Conservation (phyloP, 345 rosid species). For the Moricandia moricandioides region DNA sequence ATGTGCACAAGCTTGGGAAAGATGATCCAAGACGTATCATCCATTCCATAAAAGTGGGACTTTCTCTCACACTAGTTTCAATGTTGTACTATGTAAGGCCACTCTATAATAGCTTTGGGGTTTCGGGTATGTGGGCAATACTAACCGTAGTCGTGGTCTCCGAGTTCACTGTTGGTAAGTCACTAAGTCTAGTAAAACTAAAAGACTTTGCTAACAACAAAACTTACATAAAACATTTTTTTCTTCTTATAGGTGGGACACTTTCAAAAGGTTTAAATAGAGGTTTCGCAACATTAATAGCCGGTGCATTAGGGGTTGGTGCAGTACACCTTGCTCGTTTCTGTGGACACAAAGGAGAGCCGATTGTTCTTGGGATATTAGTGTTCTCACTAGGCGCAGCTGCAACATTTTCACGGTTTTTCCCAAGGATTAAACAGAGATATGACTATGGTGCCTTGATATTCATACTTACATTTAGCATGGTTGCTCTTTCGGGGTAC, state of each 20-base stretch:
- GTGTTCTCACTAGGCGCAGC: slow-evolving; percentile 65
- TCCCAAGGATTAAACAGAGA: slow-evolving; percentile 70
- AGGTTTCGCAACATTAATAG: slow-evolving; percentile 62
- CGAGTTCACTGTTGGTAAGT: slow-evolving; percentile 83
- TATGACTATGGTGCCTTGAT: slow-evolving; percentile 83
- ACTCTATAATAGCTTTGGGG: slow-evolving; percentile 63
- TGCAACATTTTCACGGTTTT: slow-evolving; percentile 67
- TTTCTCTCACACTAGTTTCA: slow-evolving; percentile 74
- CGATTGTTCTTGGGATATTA: slow-evolving; percentile 59
- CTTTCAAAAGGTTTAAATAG: slow-evolving; percentile 65
- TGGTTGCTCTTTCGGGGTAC: slow-evolving; percentile 72
- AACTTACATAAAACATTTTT: not conserved
- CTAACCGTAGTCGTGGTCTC: slow-evolving; percentile 74
- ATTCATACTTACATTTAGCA: slow-evolving; percentile 72
- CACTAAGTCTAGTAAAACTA: slow-evolving; percentile 42
- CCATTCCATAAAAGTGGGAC: slow-evolving; percentile 78
- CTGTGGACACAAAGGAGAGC: slow-evolving; percentile 61
- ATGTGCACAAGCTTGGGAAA: slow-evolving; percentile 46
- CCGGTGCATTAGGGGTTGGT: slow-evolving; percentile 63
- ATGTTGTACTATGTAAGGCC: slow-evolving; percentile 63
- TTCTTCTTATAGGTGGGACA: slow-evolving; percentile 58
- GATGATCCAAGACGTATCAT: slow-evolving; percentile 69
- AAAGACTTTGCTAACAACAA: not conserved
- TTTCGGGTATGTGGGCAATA: slow-evolving; percentile 89
- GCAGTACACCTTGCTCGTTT: slow-evolving; percentile 57